A percentile compares a stretch with the other conserved stretches of the same genome.
phyloP scores from a whole-genome alignment of 345 rosid species.

The Citrus unshiu region DNA sequence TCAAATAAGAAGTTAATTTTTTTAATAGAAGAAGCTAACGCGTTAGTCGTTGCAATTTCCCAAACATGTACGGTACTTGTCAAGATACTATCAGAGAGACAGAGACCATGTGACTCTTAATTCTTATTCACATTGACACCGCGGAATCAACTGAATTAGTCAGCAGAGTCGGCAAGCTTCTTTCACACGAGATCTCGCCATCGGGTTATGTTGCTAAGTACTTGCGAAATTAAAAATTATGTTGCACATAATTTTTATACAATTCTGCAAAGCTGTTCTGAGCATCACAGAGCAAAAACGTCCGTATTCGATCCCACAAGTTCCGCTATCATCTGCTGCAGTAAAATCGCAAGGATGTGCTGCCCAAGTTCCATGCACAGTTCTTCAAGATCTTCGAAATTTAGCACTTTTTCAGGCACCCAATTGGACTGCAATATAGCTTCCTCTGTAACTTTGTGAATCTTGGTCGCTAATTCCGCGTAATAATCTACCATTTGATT shows the following conservation, averaged over 20 bases:
- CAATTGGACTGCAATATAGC: conserved; percentile 42
- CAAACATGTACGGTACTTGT: not conserved
- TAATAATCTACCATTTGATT: conserved; percentile 25
- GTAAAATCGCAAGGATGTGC: conserved; percentile 39
- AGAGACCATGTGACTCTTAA: not conserved
- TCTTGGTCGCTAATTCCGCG: conserved; percentile 34
- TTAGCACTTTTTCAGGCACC: conserved; percentile 24
- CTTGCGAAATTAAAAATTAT: not conserved
- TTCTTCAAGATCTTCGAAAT: conserved; percentile 40
- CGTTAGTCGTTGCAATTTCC: not conserved
- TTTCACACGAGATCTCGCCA: conserved; percentile 12
- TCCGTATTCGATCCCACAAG: conserved; percentile 32
- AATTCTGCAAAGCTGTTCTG: not conserved
- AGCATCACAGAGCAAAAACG: not conserved
- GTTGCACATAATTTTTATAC: not conserved
- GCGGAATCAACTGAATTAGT: not conserved
- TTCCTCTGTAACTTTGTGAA: conserved; percentile 40
- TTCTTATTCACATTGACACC: not conserved
- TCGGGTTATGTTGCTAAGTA: not conserved
- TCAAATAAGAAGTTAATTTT: not conserved
- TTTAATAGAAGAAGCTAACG: not conserved
- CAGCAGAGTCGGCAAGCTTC: conserved; percentile 4
- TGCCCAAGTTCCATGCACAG: conserved; percentile 45
- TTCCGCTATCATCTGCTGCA: conserved; percentile 33
- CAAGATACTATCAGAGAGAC: not conserved